Percentiles rank a stretch among this genome's conserved stretches.
Evolutionary conservation across 495 filamentous ascomycete genomes (phyloP).

Genomic region (Penicillium robsamsonii): DNA sequence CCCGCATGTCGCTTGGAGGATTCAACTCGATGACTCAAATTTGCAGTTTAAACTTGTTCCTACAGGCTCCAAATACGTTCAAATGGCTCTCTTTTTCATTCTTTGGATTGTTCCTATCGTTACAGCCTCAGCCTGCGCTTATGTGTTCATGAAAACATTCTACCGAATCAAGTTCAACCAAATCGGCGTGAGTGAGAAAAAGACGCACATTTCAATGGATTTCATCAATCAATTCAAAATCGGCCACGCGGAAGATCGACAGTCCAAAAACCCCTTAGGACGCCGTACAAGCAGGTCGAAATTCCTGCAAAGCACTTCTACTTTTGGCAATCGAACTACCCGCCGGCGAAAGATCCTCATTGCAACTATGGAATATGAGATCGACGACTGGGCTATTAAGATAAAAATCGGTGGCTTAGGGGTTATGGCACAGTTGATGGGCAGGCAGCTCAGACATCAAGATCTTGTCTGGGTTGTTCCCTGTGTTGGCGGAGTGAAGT

Average conservation of each 20-base stretch:
- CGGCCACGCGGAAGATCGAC: slow-evolving; percentile 17
- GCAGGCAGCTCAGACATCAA: slow-evolving; percentile 63
- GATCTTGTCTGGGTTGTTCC: slow-evolving; percentile 76
- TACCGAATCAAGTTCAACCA: slow-evolving; percentile 73
- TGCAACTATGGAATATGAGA: slow-evolving; percentile 72
- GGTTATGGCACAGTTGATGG: slow-evolving; percentile 71
- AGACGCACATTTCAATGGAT: slow-evolving; percentile 38
- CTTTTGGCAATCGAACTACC: slow-evolving; percentile 44
- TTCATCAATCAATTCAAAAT: slow-evolving; percentile 31
- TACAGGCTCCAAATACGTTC: slow-evolving; percentile 52
- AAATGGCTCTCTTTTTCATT: slow-evolving; percentile 58
- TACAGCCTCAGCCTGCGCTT: slow-evolving; percentile 51
- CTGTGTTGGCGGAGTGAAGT: slow-evolving; percentile 67
- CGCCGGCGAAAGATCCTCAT: slow-evolving; percentile 58
- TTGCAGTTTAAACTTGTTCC: slow-evolving; percentile 53
- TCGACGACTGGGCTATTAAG: slow-evolving; percentile 69
- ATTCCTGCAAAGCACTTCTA: slow-evolving; percentile 45
- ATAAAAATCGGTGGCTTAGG: slow-evolving; percentile 73
- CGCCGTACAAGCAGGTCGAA: slow-evolving; percentile 43
- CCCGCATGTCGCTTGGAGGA: slow-evolving; percentile 56
- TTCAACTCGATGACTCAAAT: slow-evolving; percentile 56
- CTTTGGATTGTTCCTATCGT: slow-evolving; percentile 55
- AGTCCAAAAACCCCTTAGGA: slow-evolving; percentile 30
- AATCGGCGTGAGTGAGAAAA: slow-evolving; percentile 56
- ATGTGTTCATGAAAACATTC: slow-evolving; percentile 62